phyloP scores from a whole-genome alignment of 805 yeast genomes.

The Suhomyces faveliae region DNA sequence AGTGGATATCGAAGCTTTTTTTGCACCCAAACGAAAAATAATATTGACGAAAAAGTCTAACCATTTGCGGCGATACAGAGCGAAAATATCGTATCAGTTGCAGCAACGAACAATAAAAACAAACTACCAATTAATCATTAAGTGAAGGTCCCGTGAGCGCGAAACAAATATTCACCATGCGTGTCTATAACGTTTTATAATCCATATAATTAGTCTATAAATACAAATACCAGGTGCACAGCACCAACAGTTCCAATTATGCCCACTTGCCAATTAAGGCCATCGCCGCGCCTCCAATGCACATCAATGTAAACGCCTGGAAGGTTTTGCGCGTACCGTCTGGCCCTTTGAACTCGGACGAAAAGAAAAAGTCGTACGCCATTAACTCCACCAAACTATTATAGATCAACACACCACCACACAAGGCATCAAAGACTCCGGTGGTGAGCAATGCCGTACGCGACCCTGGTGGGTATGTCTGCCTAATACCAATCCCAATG shows the following conservation, averaged over 20 bases:
- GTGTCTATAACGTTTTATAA: not conserved
- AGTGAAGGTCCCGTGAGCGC: no score
- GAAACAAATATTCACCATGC: no score
- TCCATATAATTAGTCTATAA: no score
- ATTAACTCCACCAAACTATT: constrained; percentile 76
- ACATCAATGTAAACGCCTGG: constrained; percentile 22
- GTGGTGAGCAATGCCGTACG: constrained; percentile 59
- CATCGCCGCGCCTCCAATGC: constrained; percentile 31
- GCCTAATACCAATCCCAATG: constrained; percentile 74
- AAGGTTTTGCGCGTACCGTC: constrained; percentile 21
- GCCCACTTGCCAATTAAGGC: constrained; percentile 38
- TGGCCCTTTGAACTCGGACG: constrained; percentile 29
- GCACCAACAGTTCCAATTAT: no score
- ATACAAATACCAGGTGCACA: no score
- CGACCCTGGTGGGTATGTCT: constrained; percentile 57
- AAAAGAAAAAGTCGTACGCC: constrained; percentile 71
- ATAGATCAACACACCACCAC: constrained; percentile 75
- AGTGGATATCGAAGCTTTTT: no score
- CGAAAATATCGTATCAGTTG: no score
- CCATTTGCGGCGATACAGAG: no score
- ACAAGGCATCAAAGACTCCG: constrained; percentile 72
- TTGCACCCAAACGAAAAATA: no score
- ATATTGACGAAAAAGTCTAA: no score
- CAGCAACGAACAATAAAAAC: no score
- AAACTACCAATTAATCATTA: no score